Conservation (phyloP, 148 eudicot genomes). For the Fagopyrum esculentum region DNA sequence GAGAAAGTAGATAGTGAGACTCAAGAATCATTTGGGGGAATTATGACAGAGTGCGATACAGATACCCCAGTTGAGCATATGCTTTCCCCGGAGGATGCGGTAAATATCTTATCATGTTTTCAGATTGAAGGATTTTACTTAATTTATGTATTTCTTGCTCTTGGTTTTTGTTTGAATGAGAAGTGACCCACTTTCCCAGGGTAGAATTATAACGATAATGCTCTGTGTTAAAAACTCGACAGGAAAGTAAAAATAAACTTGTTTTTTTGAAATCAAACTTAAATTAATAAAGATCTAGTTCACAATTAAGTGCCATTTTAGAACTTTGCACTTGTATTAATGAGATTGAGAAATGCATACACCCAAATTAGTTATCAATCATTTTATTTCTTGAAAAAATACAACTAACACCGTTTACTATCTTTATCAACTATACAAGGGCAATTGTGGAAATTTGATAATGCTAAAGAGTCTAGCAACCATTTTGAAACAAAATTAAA, state of each 20-base stretch:
- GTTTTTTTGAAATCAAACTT: no score
- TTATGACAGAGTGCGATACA: conserved; percentile 78
- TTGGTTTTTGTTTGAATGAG: not conserved
- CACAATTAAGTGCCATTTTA: no score
- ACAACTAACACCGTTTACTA: no score
- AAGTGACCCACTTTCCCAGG: not conserved
- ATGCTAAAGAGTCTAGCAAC: no score
- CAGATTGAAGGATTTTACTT: not conserved
- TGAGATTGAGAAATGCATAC: no score
- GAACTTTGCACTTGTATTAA: no score
- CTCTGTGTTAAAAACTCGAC: not conserved
- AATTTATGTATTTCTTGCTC: not conserved
- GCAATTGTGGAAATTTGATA: no score
- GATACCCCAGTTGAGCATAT: conserved; percentile 57
- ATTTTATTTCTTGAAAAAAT: no score
- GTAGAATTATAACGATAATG: not conserved
- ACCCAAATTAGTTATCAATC: no score
- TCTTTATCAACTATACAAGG: no score
- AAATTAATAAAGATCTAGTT: no score
- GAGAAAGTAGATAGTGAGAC: conserved; percentile 76
- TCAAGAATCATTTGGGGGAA: conserved; percentile 77
- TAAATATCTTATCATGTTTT: conserved; percentile 25
- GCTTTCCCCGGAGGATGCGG: conserved; percentile 84
- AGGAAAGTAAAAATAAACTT: not conserved
- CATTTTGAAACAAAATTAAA: no score